These are phyloP conservation scores for Golubevia sp. DNA, from an alignment of 1,284 basidiomycete species.

Conservation along the genomic window DNA sequence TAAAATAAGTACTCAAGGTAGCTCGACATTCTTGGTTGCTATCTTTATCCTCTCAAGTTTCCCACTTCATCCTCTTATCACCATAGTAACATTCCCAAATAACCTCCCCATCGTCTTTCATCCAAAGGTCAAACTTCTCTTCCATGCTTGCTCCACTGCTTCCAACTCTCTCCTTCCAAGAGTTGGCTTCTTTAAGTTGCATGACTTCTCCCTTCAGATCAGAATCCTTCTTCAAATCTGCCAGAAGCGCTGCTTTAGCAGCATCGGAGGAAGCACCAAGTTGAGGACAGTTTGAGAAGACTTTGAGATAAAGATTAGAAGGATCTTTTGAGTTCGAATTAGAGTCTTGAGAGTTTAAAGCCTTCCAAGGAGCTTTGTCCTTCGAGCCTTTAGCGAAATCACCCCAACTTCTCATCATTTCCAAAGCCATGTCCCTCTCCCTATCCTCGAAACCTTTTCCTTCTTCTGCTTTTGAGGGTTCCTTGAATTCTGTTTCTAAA, in stretches of 20 bases:
- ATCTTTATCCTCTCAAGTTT: too few relatives aligned
- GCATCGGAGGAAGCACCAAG: background rate
- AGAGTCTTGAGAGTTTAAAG: background rate
- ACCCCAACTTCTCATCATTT: slow-evolving; percentile 25
- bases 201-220: background rate
- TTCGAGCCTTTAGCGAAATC: slow-evolving; percentile 8
- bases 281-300: background rate
- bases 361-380: background rate
- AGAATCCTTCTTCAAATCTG: background rate
- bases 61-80: too few relatives aligned
- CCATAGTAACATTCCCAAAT: too few relatives aligned
- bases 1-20: too few relatives aligned
- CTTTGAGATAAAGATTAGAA: background rate
- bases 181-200: background rate
- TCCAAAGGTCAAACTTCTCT: background rate
- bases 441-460: slow-evolving; percentile 10
- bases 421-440: slow-evolving; percentile 17
- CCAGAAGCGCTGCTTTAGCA: background rate
- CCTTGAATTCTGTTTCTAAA: background rate
- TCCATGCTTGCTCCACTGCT: background rate
- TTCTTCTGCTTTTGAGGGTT: background rate
- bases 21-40: too few relatives aligned
- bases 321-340: background rate
- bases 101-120: too few relatives aligned
- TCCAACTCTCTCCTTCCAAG: background rate